These are phyloP conservation scores for Lippia alba DNA, from an alignment of 305 asterid species.

Conservation along the genomic window DNA sequence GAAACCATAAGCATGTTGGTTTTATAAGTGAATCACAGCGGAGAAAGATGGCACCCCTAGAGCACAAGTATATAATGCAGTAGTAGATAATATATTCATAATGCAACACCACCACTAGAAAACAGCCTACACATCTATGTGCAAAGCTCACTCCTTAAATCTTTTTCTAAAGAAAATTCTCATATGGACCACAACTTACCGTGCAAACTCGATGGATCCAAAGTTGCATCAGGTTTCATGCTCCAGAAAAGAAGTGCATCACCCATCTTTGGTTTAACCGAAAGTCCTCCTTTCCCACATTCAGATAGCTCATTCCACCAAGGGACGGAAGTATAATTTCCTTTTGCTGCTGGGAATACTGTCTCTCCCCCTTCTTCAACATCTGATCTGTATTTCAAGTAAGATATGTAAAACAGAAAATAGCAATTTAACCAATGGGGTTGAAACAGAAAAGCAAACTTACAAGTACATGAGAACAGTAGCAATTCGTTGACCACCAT, in stretches of 20 bases:
- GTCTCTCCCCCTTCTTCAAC: slow-evolving; percentile 99
- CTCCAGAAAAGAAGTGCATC: slow-evolving; percentile 99
- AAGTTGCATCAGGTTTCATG: slow-evolving; percentile 88
- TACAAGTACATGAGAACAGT: slow-evolving; percentile 96
- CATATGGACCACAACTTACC: slow-evolving; percentile 60
- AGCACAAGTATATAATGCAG: slow-evolving; percentile 2
- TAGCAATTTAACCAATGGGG: slow-evolving; percentile 2
- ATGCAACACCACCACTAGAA: slow-evolving; percentile 8
- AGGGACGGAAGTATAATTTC: slow-evolving; percentile 78
- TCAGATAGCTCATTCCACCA: slow-evolving; percentile 96
- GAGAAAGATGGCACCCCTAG: slow-evolving; percentile 13
- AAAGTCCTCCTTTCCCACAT: slow-evolving; percentile 89
- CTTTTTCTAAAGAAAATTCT: slow-evolving; percentile 3
- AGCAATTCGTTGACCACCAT: slow-evolving; percentile 97
- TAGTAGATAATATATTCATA: background rate
- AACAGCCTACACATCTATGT: slow-evolving; percentile 11
- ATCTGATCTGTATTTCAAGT: slow-evolving; percentile 71
- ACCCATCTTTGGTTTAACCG: slow-evolving; percentile 92
- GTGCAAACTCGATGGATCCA: slow-evolving; percentile 93
- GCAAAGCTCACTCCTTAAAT: slow-evolving; percentile 13
- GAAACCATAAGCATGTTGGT: slow-evolving; percentile 32
- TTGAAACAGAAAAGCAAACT: slow-evolving; percentile 45
- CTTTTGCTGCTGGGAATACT: slow-evolving; percentile 89
- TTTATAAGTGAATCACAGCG: slow-evolving; percentile 13
- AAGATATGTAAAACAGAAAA: slow-evolving; percentile 24